Conservation (phyloP, 352 stramenopile genomes). For the Pythium volutum region DNA sequence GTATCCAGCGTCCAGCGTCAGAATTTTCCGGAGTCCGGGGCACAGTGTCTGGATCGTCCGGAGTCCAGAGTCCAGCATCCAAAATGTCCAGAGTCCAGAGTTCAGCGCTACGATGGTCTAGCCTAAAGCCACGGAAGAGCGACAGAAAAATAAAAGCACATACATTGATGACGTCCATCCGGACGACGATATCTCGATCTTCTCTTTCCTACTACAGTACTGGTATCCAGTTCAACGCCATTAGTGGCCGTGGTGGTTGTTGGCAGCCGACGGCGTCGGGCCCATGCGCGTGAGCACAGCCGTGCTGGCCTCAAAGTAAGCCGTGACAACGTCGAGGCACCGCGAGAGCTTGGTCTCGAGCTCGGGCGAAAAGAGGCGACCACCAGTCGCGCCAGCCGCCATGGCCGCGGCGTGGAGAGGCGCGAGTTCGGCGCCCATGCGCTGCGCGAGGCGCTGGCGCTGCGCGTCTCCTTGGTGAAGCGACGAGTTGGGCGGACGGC, state of each 20-base stretch:
- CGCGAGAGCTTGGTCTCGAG: conserved; percentile 16
- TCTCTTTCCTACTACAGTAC: background rate
- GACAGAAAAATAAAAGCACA: no score
- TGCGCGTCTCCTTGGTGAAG: background rate
- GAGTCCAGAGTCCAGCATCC: no score
- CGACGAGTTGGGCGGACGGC: conserved; percentile 5
- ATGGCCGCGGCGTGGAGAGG: background rate
- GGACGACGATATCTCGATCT: background rate
- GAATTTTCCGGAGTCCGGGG: no score
- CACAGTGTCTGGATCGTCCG: no score
- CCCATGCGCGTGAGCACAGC: conserved; percentile 10
- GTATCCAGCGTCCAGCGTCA: no score
- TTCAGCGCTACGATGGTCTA: no score
- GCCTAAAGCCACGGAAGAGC: no score
- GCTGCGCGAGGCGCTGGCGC: conserved; percentile 5
- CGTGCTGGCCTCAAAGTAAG: conserved; percentile 16
- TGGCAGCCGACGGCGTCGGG: conserved; percentile 41
- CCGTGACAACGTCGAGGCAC: conserved; percentile 13
- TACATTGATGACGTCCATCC: background rate
- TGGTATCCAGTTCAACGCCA: background rate
- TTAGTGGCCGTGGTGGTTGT: background rate
- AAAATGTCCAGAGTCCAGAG: no score
- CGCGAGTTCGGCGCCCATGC: conserved; percentile 4
- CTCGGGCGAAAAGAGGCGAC: conserved; percentile 12
- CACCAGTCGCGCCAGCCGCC: background rate